phyloP scores from a whole-genome alignment of 352 stramenopile genomes.

The Globisporangium abappressorium region DNA sequence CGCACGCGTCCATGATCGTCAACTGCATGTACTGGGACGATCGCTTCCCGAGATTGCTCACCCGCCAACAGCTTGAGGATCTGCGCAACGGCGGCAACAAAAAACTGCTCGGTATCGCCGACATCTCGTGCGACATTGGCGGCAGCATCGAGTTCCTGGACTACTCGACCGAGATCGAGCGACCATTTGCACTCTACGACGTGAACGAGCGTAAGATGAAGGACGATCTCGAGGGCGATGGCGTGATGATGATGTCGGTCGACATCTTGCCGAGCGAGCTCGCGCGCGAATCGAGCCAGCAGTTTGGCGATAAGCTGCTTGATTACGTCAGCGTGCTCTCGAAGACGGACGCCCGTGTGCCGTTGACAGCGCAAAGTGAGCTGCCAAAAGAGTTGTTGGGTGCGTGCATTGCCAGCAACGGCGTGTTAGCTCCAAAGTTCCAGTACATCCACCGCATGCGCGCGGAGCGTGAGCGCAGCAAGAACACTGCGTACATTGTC shows the following conservation, averaged over 20 bases:
- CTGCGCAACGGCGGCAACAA: slow-evolving; percentile 62
- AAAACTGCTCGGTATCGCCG: slow-evolving; percentile 89
- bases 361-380: slow-evolving; percentile 44
- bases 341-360: slow-evolving; percentile 50
- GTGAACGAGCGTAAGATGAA: slow-evolving; percentile 65
- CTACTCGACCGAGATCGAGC: slow-evolving; percentile 91
- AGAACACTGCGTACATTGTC: slow-evolving; percentile 57
- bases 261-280: slow-evolving; percentile 96
- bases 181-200: slow-evolving; percentile 93
- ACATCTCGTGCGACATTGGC: slow-evolving; percentile 95
- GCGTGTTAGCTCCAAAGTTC: slow-evolving; percentile 83
- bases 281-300: slow-evolving; percentile 90
- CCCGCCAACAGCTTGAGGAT: slow-evolving; percentile 84
- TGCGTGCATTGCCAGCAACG: slow-evolving; percentile 90
- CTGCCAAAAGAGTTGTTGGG: slow-evolving; percentile 79
- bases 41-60: slow-evolving; percentile 91
- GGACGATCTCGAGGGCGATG: slow-evolving; percentile 62
- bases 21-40: slow-evolving; percentile 98
- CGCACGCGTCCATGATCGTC: slow-evolving; percentile 91
- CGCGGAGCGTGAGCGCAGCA: slow-evolving; percentile 72
- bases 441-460: slow-evolving; percentile 93
- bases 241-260: slow-evolving; percentile 93
- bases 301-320: slow-evolving; percentile 94
- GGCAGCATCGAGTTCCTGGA: slow-evolving; percentile 94
- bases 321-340: slow-evolving; percentile 74